Base-by-base conservation (phyloP, 176 grass and related monocot species). In the Stipa capillata region DNA sequence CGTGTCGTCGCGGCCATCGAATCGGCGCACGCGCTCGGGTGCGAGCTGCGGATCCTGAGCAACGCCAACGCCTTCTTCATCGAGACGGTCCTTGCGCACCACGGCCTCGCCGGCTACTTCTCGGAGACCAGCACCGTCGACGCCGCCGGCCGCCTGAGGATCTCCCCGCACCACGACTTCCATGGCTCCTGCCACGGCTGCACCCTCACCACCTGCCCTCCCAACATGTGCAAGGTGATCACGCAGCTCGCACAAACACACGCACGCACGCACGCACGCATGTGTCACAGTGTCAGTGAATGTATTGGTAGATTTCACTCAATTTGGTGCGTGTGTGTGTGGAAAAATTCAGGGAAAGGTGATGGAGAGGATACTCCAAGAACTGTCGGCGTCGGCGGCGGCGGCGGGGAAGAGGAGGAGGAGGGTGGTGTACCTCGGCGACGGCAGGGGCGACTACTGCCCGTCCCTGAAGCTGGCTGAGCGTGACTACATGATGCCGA, bases 201-300 rank as follows among this genome's bases (percentile, higher is more conserved):
- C 77, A 0, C 55, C 11, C 79, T 97, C 71, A 35, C 65, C 28
- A 87, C 87, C 36, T 97, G 94, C 61, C 94, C 94, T 73, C 89
- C 94, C 78, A 97, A 97, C 72, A 94, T 97, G 94, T 97, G 94
- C 89, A 97, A 97, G 90, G 94, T 97, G 14, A 66, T n/a, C n/a
- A n/a, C n/a, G n/a, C n/a, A n/a, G n/a, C n/a, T n/a, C n/a, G n/a
- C n/a, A n/a, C n/a, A n/a, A n/a, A n/a, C n/a, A n/a, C n/a, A n/a
- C 13, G 6, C 18, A 0, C n/a, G 9, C 15, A 31, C 25, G 20
- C 48, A 73, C 29, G 3, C 4, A 21, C 18, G 3, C 7, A 40
- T 14, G 12, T n/a, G 33, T n/a, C n/a, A n/a, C n/a, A n/a, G n/a
- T 49, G 0, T 17, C 21, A 7, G 4, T 45, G 2, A 1, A 10